Conservation (phyloP, 257 asterid species). For the Solanum clarkiae region DNA sequence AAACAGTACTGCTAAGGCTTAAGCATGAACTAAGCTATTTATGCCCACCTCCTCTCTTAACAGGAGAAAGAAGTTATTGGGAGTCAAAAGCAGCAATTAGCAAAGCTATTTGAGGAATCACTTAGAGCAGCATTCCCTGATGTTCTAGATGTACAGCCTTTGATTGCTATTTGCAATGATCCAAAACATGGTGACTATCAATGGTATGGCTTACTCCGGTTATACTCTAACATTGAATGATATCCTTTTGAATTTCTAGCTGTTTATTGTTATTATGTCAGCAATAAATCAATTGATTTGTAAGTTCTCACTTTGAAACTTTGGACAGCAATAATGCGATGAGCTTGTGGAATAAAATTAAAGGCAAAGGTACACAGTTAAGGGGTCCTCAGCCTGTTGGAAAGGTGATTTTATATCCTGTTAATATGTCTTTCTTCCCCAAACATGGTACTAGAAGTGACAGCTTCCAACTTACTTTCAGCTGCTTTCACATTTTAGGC, state of each 20-base stretch:
- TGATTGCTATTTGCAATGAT: slow-evolving; percentile 62
- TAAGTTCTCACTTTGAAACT: neutral
- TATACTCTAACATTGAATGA: neutral
- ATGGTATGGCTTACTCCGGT: slow-evolving; percentile 34
- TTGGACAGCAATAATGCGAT: slow-evolving; percentile 83
- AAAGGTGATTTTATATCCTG: slow-evolving; percentile 32
- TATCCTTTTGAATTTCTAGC: neutral
- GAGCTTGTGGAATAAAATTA: slow-evolving; percentile 77
- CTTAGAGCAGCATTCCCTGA: slow-evolving; percentile 54
- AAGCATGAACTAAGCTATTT: neutral
- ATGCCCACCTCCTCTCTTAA: neutral
- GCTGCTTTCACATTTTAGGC: slow-evolving; percentile 38
- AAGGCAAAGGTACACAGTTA: slow-evolving; percentile 48
- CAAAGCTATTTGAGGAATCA: slow-evolving; percentile 45
- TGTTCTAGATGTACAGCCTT: slow-evolving; percentile 40
- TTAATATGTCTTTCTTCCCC: neutral
- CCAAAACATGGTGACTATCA: slow-evolving; percentile 75
- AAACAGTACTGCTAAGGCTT: neutral
- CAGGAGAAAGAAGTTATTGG: slow-evolving; percentile 42
- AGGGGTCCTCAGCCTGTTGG: slow-evolving; percentile 73
- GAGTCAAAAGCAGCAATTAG: slow-evolving; percentile 56
- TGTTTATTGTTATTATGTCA: neutral
- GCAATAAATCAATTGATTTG: neutral
- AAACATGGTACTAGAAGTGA: neutral
- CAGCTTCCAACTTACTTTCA: neutral